Evolutionary conservation across 106 monocot species (phyloP).

Genomic region (Apostasia shenzhenica): DNA sequence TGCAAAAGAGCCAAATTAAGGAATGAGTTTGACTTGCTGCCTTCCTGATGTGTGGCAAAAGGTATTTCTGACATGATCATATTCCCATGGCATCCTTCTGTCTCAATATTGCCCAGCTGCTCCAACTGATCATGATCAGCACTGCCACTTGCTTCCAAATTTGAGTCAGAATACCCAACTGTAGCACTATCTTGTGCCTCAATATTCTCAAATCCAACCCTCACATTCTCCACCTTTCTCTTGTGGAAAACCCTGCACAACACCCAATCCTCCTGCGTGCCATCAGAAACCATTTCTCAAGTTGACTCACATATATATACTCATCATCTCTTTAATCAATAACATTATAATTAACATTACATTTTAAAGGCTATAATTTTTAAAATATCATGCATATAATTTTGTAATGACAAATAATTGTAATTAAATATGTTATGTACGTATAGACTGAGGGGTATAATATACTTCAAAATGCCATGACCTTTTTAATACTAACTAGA

Average conservation of each 20-base stretch:
- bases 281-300: neutral
- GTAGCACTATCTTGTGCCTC: neutral
- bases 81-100: neutral
- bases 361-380: too few species aligned
- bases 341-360: too few species aligned
- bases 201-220: neutral
- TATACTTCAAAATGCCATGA: too few species aligned
- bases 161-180: neutral
- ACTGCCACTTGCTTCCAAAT: neutral
- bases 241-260: constrained; percentile 48
- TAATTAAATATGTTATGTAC: too few species aligned
- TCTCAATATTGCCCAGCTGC: neutral
- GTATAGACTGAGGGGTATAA: too few species aligned
- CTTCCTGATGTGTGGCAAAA: constrained; percentile 5
- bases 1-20: constrained; percentile 11
- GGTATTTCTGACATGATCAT: neutral
- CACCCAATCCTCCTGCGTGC: constrained; percentile 52
- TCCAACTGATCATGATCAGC: neutral
- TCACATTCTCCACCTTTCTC: constrained; percentile 17
- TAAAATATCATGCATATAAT: too few species aligned
- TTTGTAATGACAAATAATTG: too few species aligned
- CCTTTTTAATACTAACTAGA: too few species aligned
- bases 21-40: neutral
- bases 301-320: too few species aligned
- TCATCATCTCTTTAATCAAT: too few species aligned